Base-by-base conservation (phyloP, 306 rosid genomes). In the Acacia melanoxylon region DNA sequence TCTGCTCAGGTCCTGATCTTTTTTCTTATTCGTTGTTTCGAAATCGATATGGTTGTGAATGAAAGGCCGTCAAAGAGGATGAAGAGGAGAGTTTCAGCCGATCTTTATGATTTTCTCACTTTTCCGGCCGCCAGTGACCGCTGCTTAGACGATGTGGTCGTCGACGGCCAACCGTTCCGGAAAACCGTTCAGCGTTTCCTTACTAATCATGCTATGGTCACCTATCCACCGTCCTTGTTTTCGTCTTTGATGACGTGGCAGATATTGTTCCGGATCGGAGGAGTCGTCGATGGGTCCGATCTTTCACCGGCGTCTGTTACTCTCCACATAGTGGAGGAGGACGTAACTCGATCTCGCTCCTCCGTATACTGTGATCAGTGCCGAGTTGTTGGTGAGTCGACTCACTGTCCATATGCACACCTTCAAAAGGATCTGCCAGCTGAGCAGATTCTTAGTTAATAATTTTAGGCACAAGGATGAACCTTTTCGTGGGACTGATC, bases 351-450 rank as follows among this genome's bases (percentile, higher is more conserved):
- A 82, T 95, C 98, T n/a, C 85, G 96, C 0, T 1, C 71, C 75
- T 89, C 93, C 3, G 85, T 88, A 33, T 93, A 93, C 74, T 95
- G 98, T 73, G 98, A 93, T 42, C 98, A 95, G 88, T 95, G 98
- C 91, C 91, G 98, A 73, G 98, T 95, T 63, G 98, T 95, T 72
- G 98, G 98, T 93, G 93, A 93, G 97, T 92, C 59, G 78, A 87
- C 77, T 78, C 88, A 40, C 79, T 41, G 74, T 81, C 78, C 1
- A n/a, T 22, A 2, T n/a, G 8, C n/a, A 62, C 22, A 33, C n/a
- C 19, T 10, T 37, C n/a, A 0, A 11, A 22, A 15, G 48, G 51
- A 40, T 9, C 25, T 42, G 45, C 27, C 2, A 9, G 71, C 49
- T 37, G 17, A 40, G 51, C 16, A 6, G n/a, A 10, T 19, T 17